Percentiles rank a stretch among this genome's conserved stretches.
Evolutionary conservation across 805 yeast species (phyloP).

Genomic region (Isabelozyma pseudorhagii): DNA sequence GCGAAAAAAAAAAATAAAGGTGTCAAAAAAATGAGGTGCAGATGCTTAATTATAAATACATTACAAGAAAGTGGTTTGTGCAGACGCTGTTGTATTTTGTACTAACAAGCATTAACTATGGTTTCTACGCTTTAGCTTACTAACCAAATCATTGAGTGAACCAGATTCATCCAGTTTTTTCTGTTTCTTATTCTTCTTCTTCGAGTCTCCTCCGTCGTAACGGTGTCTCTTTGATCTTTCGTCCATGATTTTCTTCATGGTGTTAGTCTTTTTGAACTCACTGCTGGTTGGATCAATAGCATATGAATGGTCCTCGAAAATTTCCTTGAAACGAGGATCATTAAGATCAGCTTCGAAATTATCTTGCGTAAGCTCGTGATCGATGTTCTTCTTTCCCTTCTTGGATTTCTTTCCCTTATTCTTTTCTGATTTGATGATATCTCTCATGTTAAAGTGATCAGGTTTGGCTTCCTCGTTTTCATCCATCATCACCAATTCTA

Average conservation of each 20-base stretch:
- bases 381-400: constrained; percentile 47
- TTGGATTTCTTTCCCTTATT: constrained; percentile 49
- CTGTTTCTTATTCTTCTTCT: constrained; percentile 9
- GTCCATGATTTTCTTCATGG: constrained; percentile 77
- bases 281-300: constrained; percentile 93
- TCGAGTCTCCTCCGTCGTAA: constrained; percentile 14
- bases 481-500: constrained; percentile 71
- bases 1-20: neutral
- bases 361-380: constrained; percentile 45
- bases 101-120: neutral
- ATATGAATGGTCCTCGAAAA: constrained; percentile 84
- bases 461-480: constrained; percentile 37
- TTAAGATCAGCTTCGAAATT: constrained; percentile 64
- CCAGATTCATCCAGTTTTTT: constrained; percentile 4
- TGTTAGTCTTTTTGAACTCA: constrained; percentile 83
- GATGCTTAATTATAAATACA: too few relatives aligned
- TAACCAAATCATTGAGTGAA: constrained; percentile 36
- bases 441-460: constrained; percentile 76
- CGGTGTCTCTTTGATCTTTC: constrained; percentile 61
- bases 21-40: neutral
- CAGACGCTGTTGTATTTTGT: neutral
- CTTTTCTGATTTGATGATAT: constrained; percentile 71
- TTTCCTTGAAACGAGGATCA: constrained; percentile 85
- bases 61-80: too few relatives aligned
- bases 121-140: constrained; percentile 46